Percentiles rank a stretch among this genome's conserved stretches.
Conservation (phyloP, 1,284 basidiomycete species). For the Macrocystidia cucumis region DNA sequence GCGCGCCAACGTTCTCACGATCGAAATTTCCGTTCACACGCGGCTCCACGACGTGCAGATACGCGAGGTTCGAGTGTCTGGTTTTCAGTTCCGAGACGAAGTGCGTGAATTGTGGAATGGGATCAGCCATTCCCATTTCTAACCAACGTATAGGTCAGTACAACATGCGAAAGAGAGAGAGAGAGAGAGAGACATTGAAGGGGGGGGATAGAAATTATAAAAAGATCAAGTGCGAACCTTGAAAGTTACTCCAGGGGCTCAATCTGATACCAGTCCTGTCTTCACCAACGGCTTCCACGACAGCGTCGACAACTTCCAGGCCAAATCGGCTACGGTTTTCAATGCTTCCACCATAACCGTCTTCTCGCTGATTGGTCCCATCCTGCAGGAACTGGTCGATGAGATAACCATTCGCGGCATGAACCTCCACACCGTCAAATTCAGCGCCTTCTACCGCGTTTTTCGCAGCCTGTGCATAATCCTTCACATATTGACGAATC, state of each 20-base stretch:
- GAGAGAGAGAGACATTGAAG: background rate
- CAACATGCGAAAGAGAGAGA: background rate
- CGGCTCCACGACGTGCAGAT: conserved; percentile 50
- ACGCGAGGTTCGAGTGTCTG: conserved; percentile 41
- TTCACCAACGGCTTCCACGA: conserved; percentile 5
- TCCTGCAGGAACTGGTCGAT: conserved; percentile 11
- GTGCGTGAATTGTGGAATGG: conserved; percentile 32
- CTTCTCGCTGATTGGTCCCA: conserved; percentile 7
- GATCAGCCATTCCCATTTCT: conserved; percentile 41
- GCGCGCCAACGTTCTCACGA: background rate
- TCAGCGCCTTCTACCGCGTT: conserved; percentile 9
- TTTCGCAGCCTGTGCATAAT: conserved; percentile 6
- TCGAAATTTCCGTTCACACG: conserved; percentile 17
- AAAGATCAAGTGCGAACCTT: conserved; percentile 4
- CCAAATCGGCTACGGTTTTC: conserved; percentile 5
- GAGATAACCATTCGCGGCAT: conserved; percentile 10
- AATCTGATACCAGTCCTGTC: conserved; percentile 7
- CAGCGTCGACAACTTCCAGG: conserved; percentile 7
- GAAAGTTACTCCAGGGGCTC: conserved; percentile 8
- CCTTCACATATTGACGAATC: conserved; percentile 8
- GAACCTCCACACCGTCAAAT: conserved; percentile 11
- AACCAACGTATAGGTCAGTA: background rate
- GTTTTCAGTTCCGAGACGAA: conserved; percentile 22
- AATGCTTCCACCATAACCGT: conserved; percentile 9
- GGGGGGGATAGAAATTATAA: background rate